These are phyloP conservation scores for Aspergillus panamensis DNA, from an alignment of 495 filamentous ascomycete species.

Conservation along the genomic window DNA sequence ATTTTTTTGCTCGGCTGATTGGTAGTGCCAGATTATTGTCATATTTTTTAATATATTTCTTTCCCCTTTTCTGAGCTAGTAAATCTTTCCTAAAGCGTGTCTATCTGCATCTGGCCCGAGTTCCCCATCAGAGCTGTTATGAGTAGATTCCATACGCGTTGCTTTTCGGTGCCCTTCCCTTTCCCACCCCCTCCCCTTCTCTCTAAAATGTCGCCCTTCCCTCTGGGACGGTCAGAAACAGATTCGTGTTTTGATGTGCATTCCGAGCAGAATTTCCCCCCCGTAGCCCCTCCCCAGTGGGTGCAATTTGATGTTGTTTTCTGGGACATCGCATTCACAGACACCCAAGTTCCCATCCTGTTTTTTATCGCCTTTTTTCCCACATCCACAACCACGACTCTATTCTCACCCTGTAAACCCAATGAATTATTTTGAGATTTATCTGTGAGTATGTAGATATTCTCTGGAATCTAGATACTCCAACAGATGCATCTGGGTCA, in stretches of 20 bases:
- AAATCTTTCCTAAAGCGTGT: constrained; percentile 6
- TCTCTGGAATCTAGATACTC: too few relatives aligned
- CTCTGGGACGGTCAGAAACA: neutral
- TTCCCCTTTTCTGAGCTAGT: neutral
- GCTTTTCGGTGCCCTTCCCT: neutral
- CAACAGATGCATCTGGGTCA: too few relatives aligned
- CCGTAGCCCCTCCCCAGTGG: neutral
- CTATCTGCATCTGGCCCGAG: constrained; percentile 1
- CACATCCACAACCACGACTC: neutral
- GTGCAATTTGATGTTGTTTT: neutral
- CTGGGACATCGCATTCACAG: neutral
- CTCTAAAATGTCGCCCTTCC: neutral
- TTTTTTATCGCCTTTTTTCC: constrained; percentile 4
- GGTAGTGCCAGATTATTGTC: constrained; percentile 4
- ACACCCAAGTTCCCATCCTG: neutral
- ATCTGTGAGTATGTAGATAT: too few relatives aligned
- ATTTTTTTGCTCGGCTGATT: constrained; percentile 17
- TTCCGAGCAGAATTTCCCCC: neutral
- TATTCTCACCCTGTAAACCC: neutral
- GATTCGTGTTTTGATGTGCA: neutral
- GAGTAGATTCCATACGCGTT: too few relatives aligned
- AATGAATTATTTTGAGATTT: too few relatives aligned
- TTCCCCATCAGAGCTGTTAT: constrained; percentile 2
- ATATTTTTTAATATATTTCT: constrained; percentile 10
- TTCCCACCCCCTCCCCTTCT: neutral